phyloP scores from a whole-genome alignment of 2,329 filamentous ascomycete genomes.

The Orbilia brochopaga region DNA sequence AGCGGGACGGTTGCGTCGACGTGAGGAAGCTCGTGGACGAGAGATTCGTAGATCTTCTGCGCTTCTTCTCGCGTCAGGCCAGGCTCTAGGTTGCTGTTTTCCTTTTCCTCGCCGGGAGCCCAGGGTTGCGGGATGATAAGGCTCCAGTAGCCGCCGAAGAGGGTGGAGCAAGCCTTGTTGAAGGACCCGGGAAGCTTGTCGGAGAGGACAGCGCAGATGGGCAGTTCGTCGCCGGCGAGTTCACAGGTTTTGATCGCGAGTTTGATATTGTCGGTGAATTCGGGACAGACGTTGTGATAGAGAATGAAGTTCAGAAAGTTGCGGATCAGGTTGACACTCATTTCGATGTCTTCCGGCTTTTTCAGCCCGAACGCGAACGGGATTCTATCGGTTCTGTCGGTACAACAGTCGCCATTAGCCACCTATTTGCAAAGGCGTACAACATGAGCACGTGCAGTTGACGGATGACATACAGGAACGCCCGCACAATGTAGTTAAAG shows the following conservation, averaged over 20 bases:
- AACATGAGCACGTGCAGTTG: no score
- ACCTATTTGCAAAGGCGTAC: no score
- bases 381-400: conserved; percentile 61
- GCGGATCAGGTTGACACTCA: conserved; percentile 71
- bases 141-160: conserved; percentile 66
- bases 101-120: conserved; percentile 11
- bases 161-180: conserved; percentile 73
- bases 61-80: conserved; percentile 49
- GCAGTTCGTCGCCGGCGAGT: conserved; percentile 70
- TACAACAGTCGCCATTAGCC: no score
- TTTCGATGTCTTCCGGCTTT: conserved; percentile 63
- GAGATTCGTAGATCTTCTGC: conserved; percentile 42
- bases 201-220: conserved; percentile 64
- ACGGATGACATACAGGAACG: conserved; percentile 70
- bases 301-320: conserved; percentile 90
- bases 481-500: conserved; percentile 76
- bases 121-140: conserved; percentile 39
- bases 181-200: conserved; percentile 74
- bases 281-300: conserved; percentile 82
- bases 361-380: conserved; percentile 66
- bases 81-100: conserved; percentile 50
- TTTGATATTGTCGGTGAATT: conserved; percentile 72
- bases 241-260: conserved; percentile 72
- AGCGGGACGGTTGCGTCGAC: conserved; percentile 52
- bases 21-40: conserved; percentile 52